Evolutionary conservation across 345 rosid genomes (phyloP).

Genomic region (Clausena lansium): DNA sequence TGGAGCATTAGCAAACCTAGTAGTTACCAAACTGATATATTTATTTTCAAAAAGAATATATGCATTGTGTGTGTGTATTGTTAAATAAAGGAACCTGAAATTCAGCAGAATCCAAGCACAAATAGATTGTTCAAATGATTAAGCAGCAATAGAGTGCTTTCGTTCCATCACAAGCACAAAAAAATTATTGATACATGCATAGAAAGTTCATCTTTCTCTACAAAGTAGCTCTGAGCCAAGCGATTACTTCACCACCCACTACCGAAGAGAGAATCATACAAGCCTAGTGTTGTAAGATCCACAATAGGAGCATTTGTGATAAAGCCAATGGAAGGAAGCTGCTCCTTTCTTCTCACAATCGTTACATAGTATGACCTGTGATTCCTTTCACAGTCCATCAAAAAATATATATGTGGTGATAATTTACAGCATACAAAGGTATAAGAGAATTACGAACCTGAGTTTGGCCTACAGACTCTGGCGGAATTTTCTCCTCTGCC

Average conservation of each 20-base stretch:
- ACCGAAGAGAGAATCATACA: conserved; percentile 21
- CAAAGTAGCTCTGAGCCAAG: neutral
- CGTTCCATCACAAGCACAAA: neutral
- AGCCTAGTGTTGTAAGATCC: conserved; percentile 72
- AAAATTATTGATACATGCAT: neutral
- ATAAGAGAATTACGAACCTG: conserved; percentile 49
- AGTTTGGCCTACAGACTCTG: conserved; percentile 53
- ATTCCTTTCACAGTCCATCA: conserved; percentile 4
- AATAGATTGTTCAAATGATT: conserved; percentile 5
- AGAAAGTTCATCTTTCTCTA: neutral
- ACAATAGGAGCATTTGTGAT: conserved; percentile 60
- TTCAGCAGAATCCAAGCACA: too few species aligned
- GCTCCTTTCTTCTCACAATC: conserved; percentile 67
- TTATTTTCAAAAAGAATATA: too few species aligned
- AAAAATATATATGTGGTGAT: neutral
- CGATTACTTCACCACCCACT: conserved; percentile 12
- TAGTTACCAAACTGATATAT: too few species aligned
- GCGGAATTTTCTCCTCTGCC: conserved; percentile 71
- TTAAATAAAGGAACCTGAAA: neutral
- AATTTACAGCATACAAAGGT: neutral
- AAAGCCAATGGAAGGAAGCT: conserved; percentile 64
- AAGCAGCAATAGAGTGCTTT: neutral
- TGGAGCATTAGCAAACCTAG: too few species aligned
- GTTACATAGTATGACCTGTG: conserved; percentile 61
- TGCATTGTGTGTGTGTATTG: neutral